Conservation (phyloP, 768 basidiomycete genomes). For the Suillus luteus region DNA sequence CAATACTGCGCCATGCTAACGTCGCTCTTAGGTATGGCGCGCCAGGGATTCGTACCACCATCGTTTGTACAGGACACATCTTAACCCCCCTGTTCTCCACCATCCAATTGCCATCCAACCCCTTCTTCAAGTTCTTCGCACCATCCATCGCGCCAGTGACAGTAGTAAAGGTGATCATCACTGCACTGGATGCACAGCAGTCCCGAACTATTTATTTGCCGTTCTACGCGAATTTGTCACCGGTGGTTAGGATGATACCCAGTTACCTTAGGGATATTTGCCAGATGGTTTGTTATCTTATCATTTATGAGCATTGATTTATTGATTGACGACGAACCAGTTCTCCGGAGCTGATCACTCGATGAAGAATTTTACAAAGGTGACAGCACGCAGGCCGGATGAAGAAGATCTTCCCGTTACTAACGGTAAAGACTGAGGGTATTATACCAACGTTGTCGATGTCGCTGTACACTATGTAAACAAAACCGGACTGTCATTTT, state of each 20-base stretch:
- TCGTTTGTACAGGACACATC: conserved; percentile 81
- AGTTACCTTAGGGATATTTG: conserved; percentile 73
- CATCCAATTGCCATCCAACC: conserved; percentile 47
- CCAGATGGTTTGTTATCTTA: conserved; percentile 61
- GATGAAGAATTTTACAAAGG: conserved; percentile 70
- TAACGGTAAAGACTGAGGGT: neutral
- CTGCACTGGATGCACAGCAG: conserved; percentile 79
- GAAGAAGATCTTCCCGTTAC: conserved; percentile 37
- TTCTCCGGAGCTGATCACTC: conserved; percentile 66
- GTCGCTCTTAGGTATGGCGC: conserved; percentile 56
- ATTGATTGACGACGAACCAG: conserved; percentile 36
- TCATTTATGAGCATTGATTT: neutral
- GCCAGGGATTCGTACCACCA: conserved; percentile 82
- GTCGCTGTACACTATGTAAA: conserved; percentile 1
- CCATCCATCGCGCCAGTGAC: conserved; percentile 73
- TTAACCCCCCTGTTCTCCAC: conserved; percentile 77
- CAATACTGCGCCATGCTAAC: conserved; percentile 12
- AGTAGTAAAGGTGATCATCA: conserved; percentile 80
- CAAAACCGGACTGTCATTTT: neutral
- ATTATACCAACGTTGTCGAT: neutral
- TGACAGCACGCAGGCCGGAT: conserved; percentile 58
- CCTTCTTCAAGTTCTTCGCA: conserved; percentile 69
- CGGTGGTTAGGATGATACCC: conserved; percentile 58
- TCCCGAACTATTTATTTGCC: conserved; percentile 72
- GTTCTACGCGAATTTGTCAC: conserved; percentile 65